Evolutionary conservation across 768 basidiomycete species (phyloP).

Genomic region (Lactarius quietus): DNA sequence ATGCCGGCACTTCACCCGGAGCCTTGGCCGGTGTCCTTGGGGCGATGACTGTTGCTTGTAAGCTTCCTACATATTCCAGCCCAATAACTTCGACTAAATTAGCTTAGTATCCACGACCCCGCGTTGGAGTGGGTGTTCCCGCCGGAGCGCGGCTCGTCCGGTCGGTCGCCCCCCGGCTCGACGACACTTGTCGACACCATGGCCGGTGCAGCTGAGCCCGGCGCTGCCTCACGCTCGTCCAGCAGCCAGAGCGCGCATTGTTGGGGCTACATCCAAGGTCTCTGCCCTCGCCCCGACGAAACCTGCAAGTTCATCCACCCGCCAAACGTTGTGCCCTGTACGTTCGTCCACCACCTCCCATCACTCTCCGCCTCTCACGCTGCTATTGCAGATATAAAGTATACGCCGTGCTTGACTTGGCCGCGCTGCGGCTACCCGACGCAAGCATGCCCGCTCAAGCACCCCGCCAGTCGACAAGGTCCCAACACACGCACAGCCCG

Average conservation of each 20-base stretch:
- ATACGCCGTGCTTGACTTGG: too few species aligned
- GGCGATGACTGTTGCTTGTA: conserved; percentile 17
- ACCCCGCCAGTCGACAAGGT: conserved; percentile 11
- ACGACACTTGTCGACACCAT: not conserved
- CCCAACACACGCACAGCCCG: too few species aligned
- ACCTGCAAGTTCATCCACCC: too few species aligned
- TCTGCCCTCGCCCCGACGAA: too few species aligned
- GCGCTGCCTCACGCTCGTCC: not conserved
- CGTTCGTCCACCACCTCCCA: not conserved
- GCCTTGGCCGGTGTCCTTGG: conserved; percentile 19
- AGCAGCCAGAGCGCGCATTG: conserved; percentile 11
- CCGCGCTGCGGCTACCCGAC: conserved; percentile 15
- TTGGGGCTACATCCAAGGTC: too few species aligned
- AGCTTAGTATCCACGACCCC: conserved; percentile 14
- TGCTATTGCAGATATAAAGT: conserved; percentile 6
- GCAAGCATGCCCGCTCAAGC: conserved; percentile 6
- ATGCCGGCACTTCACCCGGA: conserved; percentile 11
- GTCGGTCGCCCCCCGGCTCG: conserved; percentile 14
- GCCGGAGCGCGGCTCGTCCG: conserved; percentile 10
- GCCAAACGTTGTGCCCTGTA: not conserved
- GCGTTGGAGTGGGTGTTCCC: too few species aligned
- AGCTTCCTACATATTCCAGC: not conserved
- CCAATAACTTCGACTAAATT: not conserved
- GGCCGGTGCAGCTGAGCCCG: not conserved
- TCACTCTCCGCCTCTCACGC: not conserved